Base-by-base conservation (phyloP, 2,329 filamentous ascomycete species). In the Colletotrichum neosansevieriae region DNA sequence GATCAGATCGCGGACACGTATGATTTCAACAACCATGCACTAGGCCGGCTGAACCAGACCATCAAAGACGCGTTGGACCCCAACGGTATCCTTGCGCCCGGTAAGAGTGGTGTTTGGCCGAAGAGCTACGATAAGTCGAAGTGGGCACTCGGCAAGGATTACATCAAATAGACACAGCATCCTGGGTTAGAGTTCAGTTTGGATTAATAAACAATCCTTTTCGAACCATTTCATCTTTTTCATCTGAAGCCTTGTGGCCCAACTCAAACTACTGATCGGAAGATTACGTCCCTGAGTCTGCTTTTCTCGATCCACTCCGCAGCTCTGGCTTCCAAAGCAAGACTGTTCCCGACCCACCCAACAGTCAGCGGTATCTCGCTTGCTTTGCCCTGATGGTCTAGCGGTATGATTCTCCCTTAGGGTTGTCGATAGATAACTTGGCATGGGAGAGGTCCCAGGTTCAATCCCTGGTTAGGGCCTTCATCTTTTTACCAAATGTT, bases 1-100 rank as follows among this genome's bases (percentile, higher is more conserved):
- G 82, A 84, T 62, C 81, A 84, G 73, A 79, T 85, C n/a, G 79
- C 81, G 0, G 76, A 74, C 11, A 83, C 81, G 5, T 85, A 85
- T 68, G 80, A 76, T 63, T 84, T 79, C 76, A 82, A 82, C 58
- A 72, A 80, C 34, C 77, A 79, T 42, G 78, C 79, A 12, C 71
- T 81, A 58, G 80, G 82, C 78, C 76, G 76, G 50, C 78, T 84
- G 50, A 83, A 84, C 58, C 79, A 83, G 72, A 76, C 71, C 10
- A 73, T 84, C 24, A 84, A 84, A 74, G 79, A 84, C 44, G 76
- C 78, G 0, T 67, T 84, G 19, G 82, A 84, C 60, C 81, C 82
- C 10, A 80, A 80, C 32, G 76, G 77, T 1, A 78, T 80, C 44
- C 42, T 79, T 38, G 77, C 77, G 1, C 79, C 78, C 1, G 78